A percentile compares a stretch with the other conserved stretches of the same genome.
phyloP scores from a whole-genome alignment of 2,329 filamentous ascomycete genomes.

The Penicillium sp. region DNA sequence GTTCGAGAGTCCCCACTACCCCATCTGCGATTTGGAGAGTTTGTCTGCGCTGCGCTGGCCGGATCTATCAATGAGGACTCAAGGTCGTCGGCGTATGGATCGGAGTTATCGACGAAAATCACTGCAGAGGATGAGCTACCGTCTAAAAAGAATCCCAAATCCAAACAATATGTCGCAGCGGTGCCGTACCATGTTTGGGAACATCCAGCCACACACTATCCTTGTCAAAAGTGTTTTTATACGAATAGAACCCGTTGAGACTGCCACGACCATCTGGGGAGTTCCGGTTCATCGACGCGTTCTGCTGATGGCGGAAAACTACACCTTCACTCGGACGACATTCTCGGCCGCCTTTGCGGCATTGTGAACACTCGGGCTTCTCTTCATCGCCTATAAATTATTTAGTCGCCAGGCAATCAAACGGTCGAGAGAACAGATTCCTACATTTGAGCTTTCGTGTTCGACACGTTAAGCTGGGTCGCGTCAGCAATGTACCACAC shows the following conservation, averaged over 20 bases:
- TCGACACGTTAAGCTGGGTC: constrained; percentile 53
- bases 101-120: constrained; percentile 60
- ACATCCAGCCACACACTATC: constrained; percentile 62
- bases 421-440: constrained; percentile 1
- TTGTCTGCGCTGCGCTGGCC: constrained; percentile 29
- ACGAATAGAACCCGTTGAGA: constrained; percentile 62
- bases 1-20: constrained; percentile 26
- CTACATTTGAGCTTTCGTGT: constrained; percentile 62
- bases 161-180: neutral
- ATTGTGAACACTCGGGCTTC: constrained; percentile 60
- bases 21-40: constrained; percentile 33
- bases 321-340: constrained; percentile 62
- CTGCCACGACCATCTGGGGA: constrained; percentile 40
- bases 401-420: neutral
- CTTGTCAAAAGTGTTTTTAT: constrained; percentile 63
- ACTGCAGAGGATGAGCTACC: constrained; percentile 38
- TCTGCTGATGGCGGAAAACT: constrained; percentile 67
- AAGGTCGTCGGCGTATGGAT: constrained; percentile 57
- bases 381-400: constrained; percentile 50
- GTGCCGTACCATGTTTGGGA: constrained; percentile 52
- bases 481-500: neutral
- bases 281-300: constrained; percentile 63
- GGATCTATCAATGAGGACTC: constrained; percentile 35
- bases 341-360: constrained; percentile 58
- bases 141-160: neutral